Conservation (phyloP, 2,329 filamentous ascomycete species). For the Zasmidium cellare region DNA sequence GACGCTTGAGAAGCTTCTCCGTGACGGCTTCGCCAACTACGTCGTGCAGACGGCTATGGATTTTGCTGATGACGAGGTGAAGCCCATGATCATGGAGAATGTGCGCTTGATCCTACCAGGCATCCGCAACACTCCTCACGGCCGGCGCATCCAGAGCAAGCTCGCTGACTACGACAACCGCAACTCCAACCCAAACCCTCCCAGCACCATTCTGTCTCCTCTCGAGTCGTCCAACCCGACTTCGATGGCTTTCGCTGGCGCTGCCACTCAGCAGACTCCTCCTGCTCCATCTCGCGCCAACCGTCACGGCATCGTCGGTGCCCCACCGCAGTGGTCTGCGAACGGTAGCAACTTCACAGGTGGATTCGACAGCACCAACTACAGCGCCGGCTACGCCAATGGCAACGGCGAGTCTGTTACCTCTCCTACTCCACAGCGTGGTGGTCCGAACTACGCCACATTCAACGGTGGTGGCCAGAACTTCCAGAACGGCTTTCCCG, state of each 20-base stretch:
- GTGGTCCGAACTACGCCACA: slow-evolving; percentile 23
- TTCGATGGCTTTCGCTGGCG: background rate
- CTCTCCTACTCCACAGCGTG: slow-evolving; percentile 32
- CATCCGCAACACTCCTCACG: slow-evolving; percentile 90
- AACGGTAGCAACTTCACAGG: slow-evolving; percentile 16
- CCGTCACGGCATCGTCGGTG: slow-evolving; percentile 30
- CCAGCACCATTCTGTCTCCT: slow-evolving; percentile 18
- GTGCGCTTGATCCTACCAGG: slow-evolving; percentile 82
- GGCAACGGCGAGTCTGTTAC: slow-evolving; percentile 22
- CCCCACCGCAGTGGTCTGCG: slow-evolving; percentile 23
- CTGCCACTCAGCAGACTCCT: slow-evolving; percentile 12
- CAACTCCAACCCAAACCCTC: slow-evolving; percentile 32
- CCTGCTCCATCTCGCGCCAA: slow-evolving; percentile 23
- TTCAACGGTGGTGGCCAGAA: slow-evolving; percentile 17
- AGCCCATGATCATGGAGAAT: slow-evolving; percentile 73
- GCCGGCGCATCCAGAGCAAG: slow-evolving; percentile 89
- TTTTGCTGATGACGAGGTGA: slow-evolving; percentile 72
- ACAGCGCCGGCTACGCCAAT: slow-evolving; percentile 12
- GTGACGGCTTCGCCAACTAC: slow-evolving; percentile 95
- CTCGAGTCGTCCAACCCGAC: slow-evolving; percentile 18
- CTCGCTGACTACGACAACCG: slow-evolving; percentile 61
- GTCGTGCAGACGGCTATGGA: slow-evolving; percentile 96
- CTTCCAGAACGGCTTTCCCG: slow-evolving; percentile 25
- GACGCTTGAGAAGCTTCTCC: slow-evolving; percentile 84
- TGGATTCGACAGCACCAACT: slow-evolving; percentile 10